These are phyloP conservation scores for Aureobasidium sp. DNA, from an alignment of 2,329 filamentous ascomycete species.

Conservation along the genomic window DNA sequence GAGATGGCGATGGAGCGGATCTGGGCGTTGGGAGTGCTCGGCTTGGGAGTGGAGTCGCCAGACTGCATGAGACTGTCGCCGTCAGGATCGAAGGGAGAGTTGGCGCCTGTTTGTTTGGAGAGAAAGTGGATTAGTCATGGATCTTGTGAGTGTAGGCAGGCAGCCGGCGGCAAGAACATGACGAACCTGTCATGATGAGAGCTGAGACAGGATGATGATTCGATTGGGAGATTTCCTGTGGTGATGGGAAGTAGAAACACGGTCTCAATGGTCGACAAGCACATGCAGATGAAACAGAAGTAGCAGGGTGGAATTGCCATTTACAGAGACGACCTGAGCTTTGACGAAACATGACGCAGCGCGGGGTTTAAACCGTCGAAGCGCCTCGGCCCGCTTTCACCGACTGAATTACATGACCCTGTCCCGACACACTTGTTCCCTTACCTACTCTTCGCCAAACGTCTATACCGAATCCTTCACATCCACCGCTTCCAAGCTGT, in stretches of 20 bases:
- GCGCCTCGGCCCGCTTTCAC: neutral
- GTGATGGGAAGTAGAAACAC: neutral
- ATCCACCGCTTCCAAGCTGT: neutral
- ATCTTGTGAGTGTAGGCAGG: neutral
- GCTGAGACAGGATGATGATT: neutral
- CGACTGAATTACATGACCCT: constrained; percentile 29
- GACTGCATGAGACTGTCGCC: constrained; percentile 64
- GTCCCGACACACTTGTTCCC: constrained; percentile 36
- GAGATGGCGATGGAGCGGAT: constrained; percentile 33
- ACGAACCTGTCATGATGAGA: constrained; percentile 8
- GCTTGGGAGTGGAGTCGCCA: constrained; percentile 42
- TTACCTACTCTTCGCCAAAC: constrained; percentile 31
- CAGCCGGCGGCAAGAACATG: neutral
- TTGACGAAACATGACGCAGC: constrained; percentile 2
- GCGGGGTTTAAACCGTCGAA: constrained; percentile 3
- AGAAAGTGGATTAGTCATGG: constrained; percentile 16
- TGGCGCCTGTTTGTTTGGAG: constrained; percentile 8
- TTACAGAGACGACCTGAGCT: neutral
- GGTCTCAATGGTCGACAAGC: neutral
- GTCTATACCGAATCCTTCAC: neutral
- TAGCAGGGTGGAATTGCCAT: neutral
- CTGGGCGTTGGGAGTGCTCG: constrained; percentile 42
- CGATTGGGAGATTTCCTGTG: neutral
- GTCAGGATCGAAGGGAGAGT: constrained; percentile 46
- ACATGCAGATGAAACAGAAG: constrained; percentile 1